Base-by-base conservation (phyloP, 2,329 filamentous ascomycete genomes). In the Bipolaris cookei region DNA sequence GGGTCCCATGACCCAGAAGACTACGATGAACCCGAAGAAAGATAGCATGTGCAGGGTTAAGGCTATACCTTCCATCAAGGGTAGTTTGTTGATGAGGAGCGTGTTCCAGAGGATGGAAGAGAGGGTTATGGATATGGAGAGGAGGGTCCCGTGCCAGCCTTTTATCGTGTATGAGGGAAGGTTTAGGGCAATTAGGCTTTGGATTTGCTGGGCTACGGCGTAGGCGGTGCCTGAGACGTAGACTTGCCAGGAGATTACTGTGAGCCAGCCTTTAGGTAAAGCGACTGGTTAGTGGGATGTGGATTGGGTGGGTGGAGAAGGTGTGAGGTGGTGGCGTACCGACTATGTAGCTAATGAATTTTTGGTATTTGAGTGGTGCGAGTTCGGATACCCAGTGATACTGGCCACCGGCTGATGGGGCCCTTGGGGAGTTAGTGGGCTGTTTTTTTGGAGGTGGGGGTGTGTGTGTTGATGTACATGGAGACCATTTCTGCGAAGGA, bases 1-100 rank as follows among this genome's bases (percentile, higher is more conserved):
- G 1, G 77, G 73, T 2, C 56, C 67, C 46, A 68, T 59, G 4
- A 62, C 58, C 64, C 61, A 64, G 2, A 69, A 53, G 2, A 62
- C 56, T 1, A 82, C 76, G 10, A 83, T 58, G 55, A 83, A 76
- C 3, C 76, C 80, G 58, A 84, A 79, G 61, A 83, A 80, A 1
- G 81, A 82, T n/a, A 79, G 63, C n/a, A 83, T 67, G 51, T 84
- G 81, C 3, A 84, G 51, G 8, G 80, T 68, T 3, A 83, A 65
- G 13, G 79, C 72, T 8, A 66, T 37, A 4, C 59, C 53, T 46
- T 70, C 63, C 43, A 68, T 51, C n/a, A 59, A 77, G 75, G 67
- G 77, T 68, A 51, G 75, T 20, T 61, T 57, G 47, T 74, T 76
- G 16, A 74, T 73, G 1, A 79, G 57, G 5, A 76, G 44, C 11